phyloP scores from a whole-genome alignment of 2,329 filamentous ascomycete species.

The Hyphodiscus sp. region DNA sequence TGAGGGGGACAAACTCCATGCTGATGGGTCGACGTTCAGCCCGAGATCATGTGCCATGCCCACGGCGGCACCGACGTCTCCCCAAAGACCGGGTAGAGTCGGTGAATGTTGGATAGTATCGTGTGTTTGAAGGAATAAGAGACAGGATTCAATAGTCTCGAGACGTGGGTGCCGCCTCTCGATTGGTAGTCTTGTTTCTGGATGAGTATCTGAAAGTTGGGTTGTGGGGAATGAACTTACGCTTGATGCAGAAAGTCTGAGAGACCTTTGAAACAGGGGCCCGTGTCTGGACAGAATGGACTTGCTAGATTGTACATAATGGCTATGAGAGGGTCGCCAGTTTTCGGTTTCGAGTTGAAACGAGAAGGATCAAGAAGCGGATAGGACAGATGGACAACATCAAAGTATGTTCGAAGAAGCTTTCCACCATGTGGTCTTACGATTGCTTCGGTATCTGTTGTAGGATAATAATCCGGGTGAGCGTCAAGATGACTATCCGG shows the following conservation, averaged over 20 bases:
- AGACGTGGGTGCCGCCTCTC: constrained; percentile 19
- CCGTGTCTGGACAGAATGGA: constrained; percentile 18
- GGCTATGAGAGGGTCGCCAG: constrained; percentile 18
- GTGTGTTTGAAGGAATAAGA: constrained; percentile 19
- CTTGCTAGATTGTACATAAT: constrained; percentile 22
- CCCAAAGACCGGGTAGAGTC: constrained; percentile 12
- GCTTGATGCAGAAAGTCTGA: constrained; percentile 17
- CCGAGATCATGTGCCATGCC: constrained; percentile 27
- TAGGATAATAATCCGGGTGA: constrained; percentile 18
- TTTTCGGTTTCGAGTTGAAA: constrained; percentile 10
- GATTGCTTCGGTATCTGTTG: constrained; percentile 18
- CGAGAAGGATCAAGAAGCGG: constrained; percentile 22
- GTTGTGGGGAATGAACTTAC: constrained; percentile 9
- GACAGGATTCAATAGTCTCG: constrained; percentile 22
- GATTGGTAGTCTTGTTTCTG: constrained; percentile 16
- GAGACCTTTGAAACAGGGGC: constrained; percentile 7
- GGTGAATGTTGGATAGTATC: constrained; percentile 9
- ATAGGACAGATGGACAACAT: constrained; percentile 21
- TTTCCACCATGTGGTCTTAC: constrained; percentile 14
- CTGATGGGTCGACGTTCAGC: constrained; percentile 24
- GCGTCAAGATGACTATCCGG: constrained; percentile 22
- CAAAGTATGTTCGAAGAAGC: constrained; percentile 21
- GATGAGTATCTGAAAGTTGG: not conserved
- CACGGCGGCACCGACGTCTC: constrained; percentile 7
- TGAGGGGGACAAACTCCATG: constrained; percentile 24